These are phyloP conservation scores for Naematelia aurantialba DNA, from an alignment of 768 basidiomycete genomes.

Conservation along the genomic window DNA sequence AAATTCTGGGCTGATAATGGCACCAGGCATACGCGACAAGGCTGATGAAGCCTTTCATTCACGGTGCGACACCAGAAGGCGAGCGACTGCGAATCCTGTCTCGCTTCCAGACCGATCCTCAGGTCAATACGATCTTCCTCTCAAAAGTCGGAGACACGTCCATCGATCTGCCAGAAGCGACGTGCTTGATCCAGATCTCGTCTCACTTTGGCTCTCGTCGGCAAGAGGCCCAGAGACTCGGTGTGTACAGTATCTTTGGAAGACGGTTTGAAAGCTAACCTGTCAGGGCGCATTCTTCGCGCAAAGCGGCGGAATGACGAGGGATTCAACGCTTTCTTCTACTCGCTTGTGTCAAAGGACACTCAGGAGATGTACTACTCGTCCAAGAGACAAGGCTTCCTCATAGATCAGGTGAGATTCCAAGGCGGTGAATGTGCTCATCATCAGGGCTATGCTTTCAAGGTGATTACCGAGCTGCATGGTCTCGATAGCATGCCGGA, in stretches of 20 bases:
- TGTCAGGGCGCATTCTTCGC: constrained; percentile 81
- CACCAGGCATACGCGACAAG: constrained; percentile 77
- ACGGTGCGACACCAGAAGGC: constrained; percentile 88
- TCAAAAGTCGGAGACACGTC: constrained; percentile 97
- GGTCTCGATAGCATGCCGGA: constrained; percentile 80
- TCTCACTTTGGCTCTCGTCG: constrained; percentile 97
- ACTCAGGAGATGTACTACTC: constrained; percentile 99
- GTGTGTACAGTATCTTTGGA: constrained; percentile 53
- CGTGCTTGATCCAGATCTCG: constrained; percentile 97
- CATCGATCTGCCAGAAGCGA: constrained; percentile 97
- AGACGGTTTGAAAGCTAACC: neutral
- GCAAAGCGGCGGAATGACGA: constrained; percentile 98
- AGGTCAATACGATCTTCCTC: constrained; percentile 95
- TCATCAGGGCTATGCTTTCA: constrained; percentile 82
- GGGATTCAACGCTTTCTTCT: constrained; percentile 99
- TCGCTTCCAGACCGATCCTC: constrained; percentile 90
- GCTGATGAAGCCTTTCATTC: constrained; percentile 88
- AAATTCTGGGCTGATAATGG: constrained; percentile 4
- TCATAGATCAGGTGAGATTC: constrained; percentile 73
- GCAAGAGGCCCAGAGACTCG: constrained; percentile 94
- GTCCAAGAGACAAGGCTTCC: constrained; percentile 95
- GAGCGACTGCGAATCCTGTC: constrained; percentile 94
- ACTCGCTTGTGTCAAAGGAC: constrained; percentile 97
- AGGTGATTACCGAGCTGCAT: constrained; percentile 96
- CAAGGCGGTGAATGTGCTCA: neutral